Evolutionary conservation across 2,329 filamentous ascomycete genomes (phyloP).

Genomic region (Hypoxylon sp.): DNA sequence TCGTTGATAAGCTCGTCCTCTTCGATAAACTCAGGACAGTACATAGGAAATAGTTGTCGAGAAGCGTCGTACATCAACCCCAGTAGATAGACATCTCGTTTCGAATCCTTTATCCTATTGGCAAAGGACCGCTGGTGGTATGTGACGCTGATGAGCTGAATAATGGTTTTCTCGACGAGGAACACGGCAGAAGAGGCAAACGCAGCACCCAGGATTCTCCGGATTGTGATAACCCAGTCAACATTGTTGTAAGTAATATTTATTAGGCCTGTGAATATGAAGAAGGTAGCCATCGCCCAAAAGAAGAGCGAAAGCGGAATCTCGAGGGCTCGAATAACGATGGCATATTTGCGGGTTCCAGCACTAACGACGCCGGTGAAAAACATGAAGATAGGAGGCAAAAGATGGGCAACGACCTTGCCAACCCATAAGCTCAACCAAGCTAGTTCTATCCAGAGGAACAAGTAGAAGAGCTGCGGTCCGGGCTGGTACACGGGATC

Average conservation of each 20-base stretch:
- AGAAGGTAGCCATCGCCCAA: slow-evolving; percentile 74
- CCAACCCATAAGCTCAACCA: slow-evolving; percentile 78
- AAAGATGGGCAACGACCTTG: slow-evolving; percentile 73
- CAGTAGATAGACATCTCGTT: slow-evolving; percentile 85
- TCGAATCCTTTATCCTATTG: slow-evolving; percentile 87
- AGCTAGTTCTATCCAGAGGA: slow-evolving; percentile 77
- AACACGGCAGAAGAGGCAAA: slow-evolving; percentile 79
- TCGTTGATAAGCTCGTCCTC: slow-evolving; percentile 95
- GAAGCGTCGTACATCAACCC: slow-evolving; percentile 92
- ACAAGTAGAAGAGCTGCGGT: slow-evolving; percentile 71
- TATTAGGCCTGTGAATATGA: slow-evolving; percentile 73
- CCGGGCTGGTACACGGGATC: slow-evolving; percentile 53
- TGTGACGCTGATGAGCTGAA: slow-evolving; percentile 86
- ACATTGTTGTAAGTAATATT: slow-evolving; percentile 55
- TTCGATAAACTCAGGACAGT: slow-evolving; percentile 89
- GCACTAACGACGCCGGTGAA: slow-evolving; percentile 78
- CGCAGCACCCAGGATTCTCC: slow-evolving; percentile 75
- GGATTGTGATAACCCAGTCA: slow-evolving; percentile 71
- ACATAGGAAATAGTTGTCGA: slow-evolving; percentile 88
- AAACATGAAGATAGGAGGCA: slow-evolving; percentile 77
- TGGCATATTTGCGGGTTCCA: slow-evolving; percentile 78
- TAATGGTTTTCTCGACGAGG: slow-evolving; percentile 81
- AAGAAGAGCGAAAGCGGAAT: slow-evolving; percentile 78
- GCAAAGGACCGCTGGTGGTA: slow-evolving; percentile 90
- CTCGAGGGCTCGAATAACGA: slow-evolving; percentile 74